Percentiles rank a stretch among this genome's conserved stretches.
phyloP scores from a whole-genome alignment of 306 rosid genomes.

The Cicer bijugum region DNA sequence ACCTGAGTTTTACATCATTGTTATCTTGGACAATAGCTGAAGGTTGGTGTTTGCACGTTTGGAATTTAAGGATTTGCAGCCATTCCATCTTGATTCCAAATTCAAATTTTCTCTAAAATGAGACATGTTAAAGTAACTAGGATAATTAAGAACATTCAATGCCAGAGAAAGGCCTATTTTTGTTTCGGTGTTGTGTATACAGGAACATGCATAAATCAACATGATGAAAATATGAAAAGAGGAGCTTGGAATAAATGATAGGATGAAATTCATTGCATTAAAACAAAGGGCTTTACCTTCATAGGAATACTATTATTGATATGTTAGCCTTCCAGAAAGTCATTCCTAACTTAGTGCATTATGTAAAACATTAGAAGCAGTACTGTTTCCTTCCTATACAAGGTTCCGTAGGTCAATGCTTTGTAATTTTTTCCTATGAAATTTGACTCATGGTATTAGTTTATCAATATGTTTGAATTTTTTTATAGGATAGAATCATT shows the following conservation, averaged over 20 bases:
- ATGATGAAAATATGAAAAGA: constrained; percentile 21
- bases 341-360: not conserved
- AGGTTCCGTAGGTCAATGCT: constrained; percentile 10
- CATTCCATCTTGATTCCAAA: constrained; percentile 26
- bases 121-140: constrained; percentile 30
- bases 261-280: not conserved
- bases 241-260: constrained; percentile 18
- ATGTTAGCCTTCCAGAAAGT: constrained; percentile 13
- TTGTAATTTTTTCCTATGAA: not conserved
- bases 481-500: constrained; percentile 13
- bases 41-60: constrained; percentile 66
- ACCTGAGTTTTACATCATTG: constrained; percentile 59
- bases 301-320: constrained; percentile 18
- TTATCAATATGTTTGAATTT: not conserved
- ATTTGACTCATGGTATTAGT: not conserved
- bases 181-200: constrained; percentile 1
- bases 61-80: constrained; percentile 28
- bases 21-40: constrained; percentile 73
- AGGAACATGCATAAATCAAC: constrained; percentile 1
- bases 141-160: constrained; percentile 18
- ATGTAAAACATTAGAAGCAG: constrained; percentile 8
- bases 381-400: not conserved
- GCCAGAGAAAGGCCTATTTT: constrained; percentile 3
- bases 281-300: constrained; percentile 17
- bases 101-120: constrained; percentile 31